Base-by-base conservation (phyloP, 2,329 filamentous ascomycete genomes). In the Aspergillus intermedius region DNA sequence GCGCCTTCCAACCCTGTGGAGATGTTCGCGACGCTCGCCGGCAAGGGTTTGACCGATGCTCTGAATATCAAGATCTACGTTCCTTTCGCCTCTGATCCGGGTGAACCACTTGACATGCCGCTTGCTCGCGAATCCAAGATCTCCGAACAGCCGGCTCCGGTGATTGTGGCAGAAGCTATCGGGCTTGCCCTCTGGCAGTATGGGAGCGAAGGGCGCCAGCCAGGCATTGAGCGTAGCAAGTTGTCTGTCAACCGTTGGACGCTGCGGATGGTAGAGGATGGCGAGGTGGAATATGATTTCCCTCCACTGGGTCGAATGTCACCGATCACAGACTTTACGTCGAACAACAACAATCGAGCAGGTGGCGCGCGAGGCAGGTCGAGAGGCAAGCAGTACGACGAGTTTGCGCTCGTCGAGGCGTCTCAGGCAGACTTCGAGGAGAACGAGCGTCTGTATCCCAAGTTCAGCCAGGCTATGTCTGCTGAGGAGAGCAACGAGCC, bases 191-290 rank as follows among this genome's bases (percentile, higher is more conserved):
- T 85, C n/a, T 84, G 77, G 74, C 71, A 76, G 46, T 84, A 84
- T 55, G 72, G 74, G 13, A 79, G 84, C 58, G 79, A 83, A 55
- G 72, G 73, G 5, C 66, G 76, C 9, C 72, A 81, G 49, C 81
- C 81, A 7, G 54, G 73, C 1, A 67, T 84, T 8, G 67, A 73
- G 5, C 66, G 66, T 2, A 71, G 73, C 22, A 79, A 81, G 53
- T 65, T 77, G 47, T 81, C 78, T 47, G 77, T 84, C 50, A 84
- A 84, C 55, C 72, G 74, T 50, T 85, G 82, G 82, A 78, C 80
- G 22, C 65, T 85, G 46, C 74, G 82, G n/a, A 84, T 85, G 77
- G 80, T 83, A 7, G 82, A 85, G 55, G 82, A 84, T 56, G 82
- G 79, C 5, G 82, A 85, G 58, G 78, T 85, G 2, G 82, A 85